Conservation (phyloP, 345 rosid genomes). For the Aegle marmelos region DNA sequence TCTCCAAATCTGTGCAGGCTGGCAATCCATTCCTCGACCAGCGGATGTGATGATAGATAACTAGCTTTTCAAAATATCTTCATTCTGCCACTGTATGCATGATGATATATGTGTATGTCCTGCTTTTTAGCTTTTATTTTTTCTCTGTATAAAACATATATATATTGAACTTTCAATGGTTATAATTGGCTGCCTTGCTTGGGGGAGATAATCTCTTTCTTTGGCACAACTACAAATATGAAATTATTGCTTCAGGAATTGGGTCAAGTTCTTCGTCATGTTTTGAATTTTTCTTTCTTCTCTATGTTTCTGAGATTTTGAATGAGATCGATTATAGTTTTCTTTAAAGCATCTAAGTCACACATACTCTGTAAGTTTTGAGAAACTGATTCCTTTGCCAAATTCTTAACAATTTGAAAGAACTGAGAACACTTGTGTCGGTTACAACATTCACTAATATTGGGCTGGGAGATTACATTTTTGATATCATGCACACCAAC, state of each 20-base stretch:
- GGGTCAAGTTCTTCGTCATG: not conserved
- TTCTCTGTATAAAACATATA: not conserved
- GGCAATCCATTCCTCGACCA: conserved; percentile 50
- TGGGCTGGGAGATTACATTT: conserved; percentile 8
- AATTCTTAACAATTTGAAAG: not conserved
- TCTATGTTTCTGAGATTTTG: not conserved
- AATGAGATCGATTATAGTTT: not conserved
- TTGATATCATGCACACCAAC: not conserved
- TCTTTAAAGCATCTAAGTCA: too few relatives aligned
- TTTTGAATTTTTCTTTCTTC: conserved; percentile 12
- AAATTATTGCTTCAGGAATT: not conserved
- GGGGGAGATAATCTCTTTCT: too few relatives aligned
- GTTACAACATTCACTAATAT: not conserved
- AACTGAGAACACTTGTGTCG: not conserved
- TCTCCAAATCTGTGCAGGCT: conserved; percentile 71
- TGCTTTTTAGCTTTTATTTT: not conserved
- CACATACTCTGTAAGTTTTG: too few relatives aligned
- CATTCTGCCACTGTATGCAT: not conserved
- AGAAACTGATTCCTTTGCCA: too few relatives aligned
- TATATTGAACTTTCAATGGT: too few relatives aligned
- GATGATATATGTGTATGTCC: not conserved
- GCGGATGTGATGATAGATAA: conserved; percentile 15
- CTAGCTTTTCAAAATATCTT: conserved; percentile 3
- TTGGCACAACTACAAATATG: not conserved
- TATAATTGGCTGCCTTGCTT: too few relatives aligned